phyloP scores from a whole-genome alignment of 2,329 filamentous ascomycete species.

The Stagonosporopsis rhizophila region DNA sequence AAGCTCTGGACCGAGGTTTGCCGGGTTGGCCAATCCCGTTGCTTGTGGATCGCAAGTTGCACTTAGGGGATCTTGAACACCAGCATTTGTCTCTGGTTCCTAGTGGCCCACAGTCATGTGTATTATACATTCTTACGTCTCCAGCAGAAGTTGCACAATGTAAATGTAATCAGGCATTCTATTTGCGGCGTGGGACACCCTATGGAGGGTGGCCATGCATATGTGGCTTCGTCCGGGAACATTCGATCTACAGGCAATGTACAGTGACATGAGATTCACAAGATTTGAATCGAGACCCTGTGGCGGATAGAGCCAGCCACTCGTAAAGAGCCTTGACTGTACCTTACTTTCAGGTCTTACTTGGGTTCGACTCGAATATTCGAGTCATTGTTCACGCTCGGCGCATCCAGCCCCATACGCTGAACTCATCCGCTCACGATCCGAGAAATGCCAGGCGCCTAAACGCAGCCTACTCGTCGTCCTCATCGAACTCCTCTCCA shows the following conservation, averaged over 20 bases:
- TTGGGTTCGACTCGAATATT: neutral
- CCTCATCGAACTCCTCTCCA: slow-evolving; percentile 46
- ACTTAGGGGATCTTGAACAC: neutral
- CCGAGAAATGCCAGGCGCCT: too few relatives aligned
- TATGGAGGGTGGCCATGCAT: neutral
- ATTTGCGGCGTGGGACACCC: too few relatives aligned
- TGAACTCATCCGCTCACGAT: neutral
- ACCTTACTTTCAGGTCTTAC: neutral
- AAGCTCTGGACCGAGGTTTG: slow-evolving; percentile 17
- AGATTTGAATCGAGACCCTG: neutral
- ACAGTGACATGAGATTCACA: neutral
- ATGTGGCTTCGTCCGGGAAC: neutral
- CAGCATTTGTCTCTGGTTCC: neutral
- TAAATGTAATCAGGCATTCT: neutral
- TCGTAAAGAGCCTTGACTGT: neutral
- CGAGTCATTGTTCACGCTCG: neutral
- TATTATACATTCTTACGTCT: neutral
- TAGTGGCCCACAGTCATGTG: neutral
- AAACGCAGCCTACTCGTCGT: slow-evolving; percentile 18
- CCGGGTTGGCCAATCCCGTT: slow-evolving; percentile 4
- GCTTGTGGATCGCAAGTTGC: neutral
- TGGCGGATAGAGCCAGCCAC: neutral
- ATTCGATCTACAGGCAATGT: neutral
- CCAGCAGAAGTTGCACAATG: neutral
- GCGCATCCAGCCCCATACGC: neutral